These are phyloP conservation scores for Candida fluviatilis DNA, from an alignment of 805 yeast species.

Conservation along the genomic window DNA sequence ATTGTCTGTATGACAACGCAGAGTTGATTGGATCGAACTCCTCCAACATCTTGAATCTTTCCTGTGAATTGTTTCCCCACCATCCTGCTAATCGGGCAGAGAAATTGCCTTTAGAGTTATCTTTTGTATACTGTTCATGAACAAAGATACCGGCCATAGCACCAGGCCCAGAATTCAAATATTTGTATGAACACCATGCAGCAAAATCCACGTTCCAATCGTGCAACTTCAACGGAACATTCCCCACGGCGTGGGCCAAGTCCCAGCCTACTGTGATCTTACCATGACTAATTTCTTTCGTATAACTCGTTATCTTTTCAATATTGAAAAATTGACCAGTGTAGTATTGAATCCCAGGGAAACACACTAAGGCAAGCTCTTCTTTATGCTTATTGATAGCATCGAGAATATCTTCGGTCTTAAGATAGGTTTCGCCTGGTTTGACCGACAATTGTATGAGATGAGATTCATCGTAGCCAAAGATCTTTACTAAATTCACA, in stretches of 20 bases:
- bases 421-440: conserved; percentile 50
- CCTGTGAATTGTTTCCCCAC: conserved; percentile 85
- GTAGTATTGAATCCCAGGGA: conserved; percentile 89
- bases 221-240: conserved; percentile 71
- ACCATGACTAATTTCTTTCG: conserved; percentile 34
- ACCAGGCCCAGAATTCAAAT: conserved; percentile 91
- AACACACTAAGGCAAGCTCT: conserved; percentile 66
- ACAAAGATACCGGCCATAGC: conserved; percentile 85
- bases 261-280: conserved; percentile 84
- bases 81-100: conserved; percentile 85
- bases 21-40: conserved; percentile 75
- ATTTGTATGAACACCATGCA: conserved; percentile 91
- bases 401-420: conserved; percentile 59
- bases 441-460: conserved; percentile 64
- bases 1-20: conserved; percentile 84
- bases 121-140: conserved; percentile 46
- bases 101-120: conserved; percentile 26
- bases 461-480: conserved; percentile 50
- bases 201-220: conserved; percentile 94
- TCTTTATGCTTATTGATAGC: conserved; percentile 54
- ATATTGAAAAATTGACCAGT: conserved; percentile 87
- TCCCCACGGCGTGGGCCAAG: conserved; percentile 91
- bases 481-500: conserved; percentile 62
- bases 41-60: conserved; percentile 77
- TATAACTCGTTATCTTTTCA: conserved; percentile 58